phyloP scores from a whole-genome alignment of 106 monocot genomes.

The Apostasia shenzhenica region DNA sequence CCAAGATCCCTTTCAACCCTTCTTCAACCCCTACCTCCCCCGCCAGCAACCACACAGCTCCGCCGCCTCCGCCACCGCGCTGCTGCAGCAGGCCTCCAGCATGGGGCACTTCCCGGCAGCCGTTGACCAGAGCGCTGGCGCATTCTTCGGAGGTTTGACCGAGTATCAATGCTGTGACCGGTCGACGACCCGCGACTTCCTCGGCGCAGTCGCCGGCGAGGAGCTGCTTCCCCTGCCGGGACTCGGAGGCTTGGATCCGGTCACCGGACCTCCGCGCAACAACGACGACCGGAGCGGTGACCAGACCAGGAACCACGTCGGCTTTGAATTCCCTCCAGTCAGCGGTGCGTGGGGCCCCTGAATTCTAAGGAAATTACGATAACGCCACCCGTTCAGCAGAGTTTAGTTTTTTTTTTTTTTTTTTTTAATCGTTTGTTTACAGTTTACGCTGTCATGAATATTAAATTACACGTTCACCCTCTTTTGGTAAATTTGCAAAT shows the following conservation, averaged over 20 bases:
- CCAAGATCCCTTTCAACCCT: neutral
- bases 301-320: neutral
- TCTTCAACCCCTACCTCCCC: neutral
- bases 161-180: conserved; percentile 6
- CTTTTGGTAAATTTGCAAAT: too few species aligned
- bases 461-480: too few species aligned
- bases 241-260: conserved; percentile 1
- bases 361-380: conserved; percentile 3
- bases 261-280: neutral
- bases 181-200: conserved; percentile 17
- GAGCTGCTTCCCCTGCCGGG: neutral
- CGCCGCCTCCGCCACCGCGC: conserved; percentile 8
- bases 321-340: neutral
- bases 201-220: conserved; percentile 4
- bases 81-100: conserved; percentile 15
- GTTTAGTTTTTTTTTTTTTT: neutral
- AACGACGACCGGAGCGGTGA: neutral
- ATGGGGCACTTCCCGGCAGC: conserved; percentile 5
- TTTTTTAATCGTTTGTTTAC: neutral
- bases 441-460: too few species aligned
- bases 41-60: neutral
- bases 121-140: neutral
- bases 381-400: neutral
- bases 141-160: neutral
- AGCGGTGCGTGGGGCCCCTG: neutral